These are phyloP conservation scores for Globisporangium radiosum DNA, from an alignment of 352 stramenopile genomes.

Conservation along the genomic window DNA sequence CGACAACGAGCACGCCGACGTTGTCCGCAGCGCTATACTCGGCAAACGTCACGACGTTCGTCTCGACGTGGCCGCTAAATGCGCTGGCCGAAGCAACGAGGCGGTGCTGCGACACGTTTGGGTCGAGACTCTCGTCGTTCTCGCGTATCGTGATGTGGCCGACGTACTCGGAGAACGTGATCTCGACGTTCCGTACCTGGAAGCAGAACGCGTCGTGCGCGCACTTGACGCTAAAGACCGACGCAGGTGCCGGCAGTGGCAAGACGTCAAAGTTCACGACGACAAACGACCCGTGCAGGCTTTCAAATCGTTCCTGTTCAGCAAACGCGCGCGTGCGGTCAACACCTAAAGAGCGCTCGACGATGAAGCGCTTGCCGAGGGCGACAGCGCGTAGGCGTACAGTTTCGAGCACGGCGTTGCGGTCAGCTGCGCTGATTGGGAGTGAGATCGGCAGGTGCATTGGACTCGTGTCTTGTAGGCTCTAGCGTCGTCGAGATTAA, in stretches of 20 bases:
- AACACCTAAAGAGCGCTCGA: conserved; percentile 18
- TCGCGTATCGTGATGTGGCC: conserved; percentile 9
- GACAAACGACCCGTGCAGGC: conserved; percentile 27
- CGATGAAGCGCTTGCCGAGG: conserved; percentile 24
- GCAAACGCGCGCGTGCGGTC: conserved; percentile 20
- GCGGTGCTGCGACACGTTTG: conserved; percentile 1
- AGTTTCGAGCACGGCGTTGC: conserved; percentile 19
- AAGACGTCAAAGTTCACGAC: conserved; percentile 36
- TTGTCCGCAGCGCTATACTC: neutral
- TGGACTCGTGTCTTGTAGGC: neutral
- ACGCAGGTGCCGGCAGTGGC: conserved; percentile 12
- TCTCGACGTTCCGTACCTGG: conserved; percentile 41
- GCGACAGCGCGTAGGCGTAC: conserved; percentile 21
- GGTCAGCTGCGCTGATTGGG: conserved; percentile 15
- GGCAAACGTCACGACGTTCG: conserved; percentile 3
- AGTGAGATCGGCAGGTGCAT: conserved; percentile 18
- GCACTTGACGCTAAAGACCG: conserved; percentile 19
- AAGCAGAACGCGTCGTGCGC: conserved; percentile 32
- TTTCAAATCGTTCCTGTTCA: conserved; percentile 40
- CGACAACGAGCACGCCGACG: conserved; percentile 19
- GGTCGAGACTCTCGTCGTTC: conserved; percentile 8
- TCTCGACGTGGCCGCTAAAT: conserved; percentile 1
- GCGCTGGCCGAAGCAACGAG: conserved; percentile 1
- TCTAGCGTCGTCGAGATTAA: neutral
- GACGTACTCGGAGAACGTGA: conserved; percentile 43